Percentiles rank a stretch among this genome's conserved stretches.
Conservation (phyloP, 2,329 filamentous ascomycete genomes). For the Sclerotinia sclerotiorum region DNA sequence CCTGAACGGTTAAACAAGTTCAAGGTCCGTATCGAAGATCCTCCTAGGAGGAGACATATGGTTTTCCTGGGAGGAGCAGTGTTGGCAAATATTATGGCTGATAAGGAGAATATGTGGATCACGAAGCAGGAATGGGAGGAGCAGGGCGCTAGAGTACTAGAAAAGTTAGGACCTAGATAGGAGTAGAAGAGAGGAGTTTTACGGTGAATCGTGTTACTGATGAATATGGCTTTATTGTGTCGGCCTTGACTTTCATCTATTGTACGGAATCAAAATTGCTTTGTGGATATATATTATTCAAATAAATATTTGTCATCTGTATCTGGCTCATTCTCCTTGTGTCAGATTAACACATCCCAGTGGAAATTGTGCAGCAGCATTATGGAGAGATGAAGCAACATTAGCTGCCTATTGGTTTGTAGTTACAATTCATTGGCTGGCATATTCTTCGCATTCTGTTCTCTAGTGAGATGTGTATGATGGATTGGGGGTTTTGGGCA, state of each 20-base stretch:
- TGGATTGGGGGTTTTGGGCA: too few species aligned
- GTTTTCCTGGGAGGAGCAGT: slow-evolving; percentile 98
- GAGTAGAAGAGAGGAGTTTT: slow-evolving; percentile 13
- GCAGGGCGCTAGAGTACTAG: slow-evolving; percentile 77
- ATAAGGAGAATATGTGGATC: slow-evolving; percentile 99
- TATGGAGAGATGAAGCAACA: too few species aligned
- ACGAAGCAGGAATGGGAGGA: slow-evolving; percentile 96
- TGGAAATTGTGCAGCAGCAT: too few species aligned
- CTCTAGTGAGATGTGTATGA: too few species aligned
- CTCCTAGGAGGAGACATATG: slow-evolving; percentile 94
- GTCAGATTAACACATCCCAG: too few species aligned
- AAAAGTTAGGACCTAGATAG: slow-evolving; percentile 88
- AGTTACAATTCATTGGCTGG: too few species aligned
- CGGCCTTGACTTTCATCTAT: slow-evolving; percentile 1
- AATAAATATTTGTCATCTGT: too few species aligned
- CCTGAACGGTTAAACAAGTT: slow-evolving; percentile 96
- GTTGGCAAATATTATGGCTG: slow-evolving; percentile 96
- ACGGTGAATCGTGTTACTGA: slow-evolving; percentile 11
- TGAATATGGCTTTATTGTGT: slow-evolving; percentile 21
- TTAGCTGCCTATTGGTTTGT: too few species aligned
- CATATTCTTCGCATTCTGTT: too few species aligned
- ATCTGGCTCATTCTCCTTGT: too few species aligned
- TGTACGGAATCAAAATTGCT: neutral
- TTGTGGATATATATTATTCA: too few species aligned
- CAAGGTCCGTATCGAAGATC: slow-evolving; percentile 98